A percentile compares a stretch with the other conserved stretches of the same genome.
Evolutionary conservation across 1,139 yeast species (phyloP).

Genomic region (Diutina catenulata): DNA sequence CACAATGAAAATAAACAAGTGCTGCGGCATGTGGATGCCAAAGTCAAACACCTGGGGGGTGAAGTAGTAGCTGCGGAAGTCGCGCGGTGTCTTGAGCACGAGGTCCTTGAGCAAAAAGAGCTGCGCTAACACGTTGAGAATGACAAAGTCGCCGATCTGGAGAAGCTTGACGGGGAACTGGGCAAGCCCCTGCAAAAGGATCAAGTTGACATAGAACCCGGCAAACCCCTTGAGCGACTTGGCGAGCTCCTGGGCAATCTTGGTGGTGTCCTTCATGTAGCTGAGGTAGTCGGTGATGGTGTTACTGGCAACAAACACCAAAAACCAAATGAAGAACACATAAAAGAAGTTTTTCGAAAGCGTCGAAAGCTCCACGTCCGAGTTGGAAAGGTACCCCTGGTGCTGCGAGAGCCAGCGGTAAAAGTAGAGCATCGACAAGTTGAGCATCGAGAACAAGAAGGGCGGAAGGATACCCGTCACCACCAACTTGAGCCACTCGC

Average conservation of each 20-base stretch:
- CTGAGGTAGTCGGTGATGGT: constrained; percentile 46
- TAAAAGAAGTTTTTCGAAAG: constrained; percentile 76
- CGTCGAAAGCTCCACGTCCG: constrained; percentile 71
- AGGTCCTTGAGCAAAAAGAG: constrained; percentile 41
- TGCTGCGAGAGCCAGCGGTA: constrained; percentile 55
- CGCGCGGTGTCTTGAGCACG: constrained; percentile 44
- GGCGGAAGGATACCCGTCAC: constrained; percentile 53
- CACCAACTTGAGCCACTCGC: constrained; percentile 46
- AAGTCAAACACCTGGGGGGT: constrained; percentile 57
- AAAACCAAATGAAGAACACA: constrained; percentile 72
- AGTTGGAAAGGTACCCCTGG: constrained; percentile 71
- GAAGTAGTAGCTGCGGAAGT: constrained; percentile 33
- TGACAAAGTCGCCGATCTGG: constrained; percentile 48
- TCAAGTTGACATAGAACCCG: constrained; percentile 71
- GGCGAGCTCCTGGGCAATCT: constrained; percentile 66
- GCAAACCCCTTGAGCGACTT: constrained; percentile 59
- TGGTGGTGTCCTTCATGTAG: constrained; percentile 64
- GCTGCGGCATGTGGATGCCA: constrained; percentile 57
- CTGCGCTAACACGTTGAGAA: constrained; percentile 38
- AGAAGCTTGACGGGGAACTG: constrained; percentile 71
- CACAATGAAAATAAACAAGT: constrained; percentile 47
- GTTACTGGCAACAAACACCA: constrained; percentile 75
- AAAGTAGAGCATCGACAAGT: constrained; percentile 62
- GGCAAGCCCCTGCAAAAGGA: constrained; percentile 73
- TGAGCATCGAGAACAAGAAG: constrained; percentile 51